Percentiles rank a stretch among this genome's conserved stretches.
phyloP scores from a whole-genome alignment of 2,329 filamentous ascomycete species.

The Setomelanomma holmii region DNA sequence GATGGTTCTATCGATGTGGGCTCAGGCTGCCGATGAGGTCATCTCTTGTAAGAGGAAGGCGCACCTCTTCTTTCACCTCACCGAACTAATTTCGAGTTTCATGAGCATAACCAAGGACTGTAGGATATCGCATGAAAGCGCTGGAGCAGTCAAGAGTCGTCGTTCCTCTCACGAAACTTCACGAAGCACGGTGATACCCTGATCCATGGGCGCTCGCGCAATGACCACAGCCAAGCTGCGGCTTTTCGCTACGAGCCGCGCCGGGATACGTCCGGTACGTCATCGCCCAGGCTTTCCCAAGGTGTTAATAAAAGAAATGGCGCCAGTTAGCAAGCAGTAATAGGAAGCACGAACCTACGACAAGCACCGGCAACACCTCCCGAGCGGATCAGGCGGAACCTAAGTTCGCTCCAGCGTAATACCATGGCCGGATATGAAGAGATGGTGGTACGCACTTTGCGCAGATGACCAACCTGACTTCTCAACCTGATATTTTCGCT shows the following conservation, averaged over 20 bases:
- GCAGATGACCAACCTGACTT: background rate
- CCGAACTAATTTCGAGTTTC: background rate
- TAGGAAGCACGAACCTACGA: background rate
- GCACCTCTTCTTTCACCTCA: background rate
- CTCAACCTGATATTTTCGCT: background rate
- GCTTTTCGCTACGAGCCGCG: background rate
- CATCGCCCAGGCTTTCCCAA: background rate
- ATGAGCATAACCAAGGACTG: background rate
- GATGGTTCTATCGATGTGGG: background rate
- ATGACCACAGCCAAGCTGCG: slow-evolving; percentile 2
- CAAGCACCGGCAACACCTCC: slow-evolving; percentile 4
- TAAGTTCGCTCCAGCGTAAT: slow-evolving; percentile 5
- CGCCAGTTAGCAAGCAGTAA: slow-evolving; percentile 7
- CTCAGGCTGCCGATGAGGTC: background rate
- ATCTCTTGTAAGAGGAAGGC: background rate
- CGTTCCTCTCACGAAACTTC: background rate
- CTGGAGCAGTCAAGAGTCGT: background rate
- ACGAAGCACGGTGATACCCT: background rate
- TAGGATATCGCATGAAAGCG: background rate
- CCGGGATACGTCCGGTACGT: background rate
- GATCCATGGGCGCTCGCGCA: background rate
- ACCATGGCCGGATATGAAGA: slow-evolving; percentile 36
- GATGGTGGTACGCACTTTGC: slow-evolving; percentile 29
- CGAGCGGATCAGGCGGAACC: slow-evolving; percentile 24
- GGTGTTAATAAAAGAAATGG: background rate